Conservation (phyloP, 139 green algal genomes). For the Picochlorum sp. region DNA sequence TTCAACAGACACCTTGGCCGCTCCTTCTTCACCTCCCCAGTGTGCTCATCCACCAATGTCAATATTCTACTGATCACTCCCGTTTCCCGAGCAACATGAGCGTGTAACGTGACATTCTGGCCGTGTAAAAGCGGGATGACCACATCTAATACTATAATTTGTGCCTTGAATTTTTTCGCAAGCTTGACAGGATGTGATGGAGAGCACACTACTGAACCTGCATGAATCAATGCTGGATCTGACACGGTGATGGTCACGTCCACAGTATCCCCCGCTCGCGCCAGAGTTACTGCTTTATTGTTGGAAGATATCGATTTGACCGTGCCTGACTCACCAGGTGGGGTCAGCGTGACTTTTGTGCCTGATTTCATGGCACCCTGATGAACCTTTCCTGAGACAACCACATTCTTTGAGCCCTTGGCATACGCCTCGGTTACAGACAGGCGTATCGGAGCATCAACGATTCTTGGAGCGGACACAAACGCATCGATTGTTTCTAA, state of each 20-base stretch:
- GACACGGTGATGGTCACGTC: slow-evolving; percentile 64
- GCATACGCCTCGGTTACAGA: slow-evolving; percentile 52
- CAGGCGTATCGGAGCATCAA: slow-evolving; percentile 56
- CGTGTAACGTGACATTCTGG: slow-evolving; percentile 53
- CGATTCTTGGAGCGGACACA: slow-evolving; percentile 21
- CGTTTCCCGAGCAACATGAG: slow-evolving; percentile 60
- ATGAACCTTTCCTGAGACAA: slow-evolving; percentile 80
- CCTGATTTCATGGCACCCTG: slow-evolving; percentile 49
- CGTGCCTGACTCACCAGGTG: slow-evolving; percentile 31
- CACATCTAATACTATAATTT: slow-evolving; percentile 74
- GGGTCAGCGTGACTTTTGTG: slow-evolving; percentile 60
- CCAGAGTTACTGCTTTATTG: slow-evolving; percentile 31
- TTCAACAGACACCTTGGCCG: slow-evolving; percentile 55
- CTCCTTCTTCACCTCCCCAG: slow-evolving; percentile 47
- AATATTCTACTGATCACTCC: slow-evolving; percentile 58
- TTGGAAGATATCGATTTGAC: slow-evolving; percentile 42
- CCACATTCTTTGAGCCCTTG: slow-evolving; percentile 28
- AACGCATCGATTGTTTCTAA: slow-evolving; percentile 75
- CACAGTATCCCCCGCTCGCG: slow-evolving; percentile 64
- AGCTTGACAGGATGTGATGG: slow-evolving; percentile 65
- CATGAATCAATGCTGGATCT: slow-evolving; percentile 23
- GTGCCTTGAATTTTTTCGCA: slow-evolving; percentile 47
- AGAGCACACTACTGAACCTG: slow-evolving; percentile 47
- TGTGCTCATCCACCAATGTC: slow-evolving; percentile 60
- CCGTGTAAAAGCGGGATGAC: slow-evolving; percentile 69